Percentiles rank a stretch among this genome's conserved stretches.
Conservation (phyloP, 352 stramenopile genomes). For the Phytopythium kandeliae region DNA sequence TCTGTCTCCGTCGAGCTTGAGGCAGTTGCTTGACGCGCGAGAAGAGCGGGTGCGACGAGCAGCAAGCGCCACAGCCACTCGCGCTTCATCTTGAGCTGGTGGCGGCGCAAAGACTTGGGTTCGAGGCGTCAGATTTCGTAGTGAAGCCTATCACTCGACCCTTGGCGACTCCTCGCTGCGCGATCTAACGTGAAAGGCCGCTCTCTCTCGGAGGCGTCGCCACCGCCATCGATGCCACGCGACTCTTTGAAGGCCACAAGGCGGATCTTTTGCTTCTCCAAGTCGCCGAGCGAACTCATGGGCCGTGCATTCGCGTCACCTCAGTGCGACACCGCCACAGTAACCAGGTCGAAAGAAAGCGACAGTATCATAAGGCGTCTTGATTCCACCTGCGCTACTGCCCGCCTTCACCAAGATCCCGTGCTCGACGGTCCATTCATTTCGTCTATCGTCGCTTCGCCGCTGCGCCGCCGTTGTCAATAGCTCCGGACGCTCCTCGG, state of each 20-base stretch:
- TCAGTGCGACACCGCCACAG: too few relatives aligned
- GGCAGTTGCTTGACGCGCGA: neutral
- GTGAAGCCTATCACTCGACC: neutral
- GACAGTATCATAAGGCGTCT: neutral
- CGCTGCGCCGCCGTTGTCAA: too few relatives aligned
- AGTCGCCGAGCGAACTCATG: too few relatives aligned
- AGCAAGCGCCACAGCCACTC: neutral
- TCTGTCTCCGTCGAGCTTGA: neutral
- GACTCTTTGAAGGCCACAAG: neutral
- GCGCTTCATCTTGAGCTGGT: neutral
- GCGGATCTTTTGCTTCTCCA: neutral
- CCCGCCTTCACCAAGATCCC: too few relatives aligned
- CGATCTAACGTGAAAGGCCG: neutral
- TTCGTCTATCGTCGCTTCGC: neutral
- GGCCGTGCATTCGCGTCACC: too few relatives aligned
- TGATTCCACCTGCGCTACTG: too few relatives aligned
- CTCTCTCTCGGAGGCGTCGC: neutral
- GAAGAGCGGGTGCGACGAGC: neutral
- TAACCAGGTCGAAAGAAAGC: too few relatives aligned
- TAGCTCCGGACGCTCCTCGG: too few relatives aligned
- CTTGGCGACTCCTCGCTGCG: neutral
- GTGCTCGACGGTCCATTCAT: neutral
- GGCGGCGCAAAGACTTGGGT: neutral
- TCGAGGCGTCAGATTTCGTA: neutral
- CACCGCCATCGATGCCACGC: neutral